Evolutionary conservation across 257 asterid genomes (phyloP), one percentile per base, ranked within the genome.

Genomic region (Buddleja alternifolia): DNA sequence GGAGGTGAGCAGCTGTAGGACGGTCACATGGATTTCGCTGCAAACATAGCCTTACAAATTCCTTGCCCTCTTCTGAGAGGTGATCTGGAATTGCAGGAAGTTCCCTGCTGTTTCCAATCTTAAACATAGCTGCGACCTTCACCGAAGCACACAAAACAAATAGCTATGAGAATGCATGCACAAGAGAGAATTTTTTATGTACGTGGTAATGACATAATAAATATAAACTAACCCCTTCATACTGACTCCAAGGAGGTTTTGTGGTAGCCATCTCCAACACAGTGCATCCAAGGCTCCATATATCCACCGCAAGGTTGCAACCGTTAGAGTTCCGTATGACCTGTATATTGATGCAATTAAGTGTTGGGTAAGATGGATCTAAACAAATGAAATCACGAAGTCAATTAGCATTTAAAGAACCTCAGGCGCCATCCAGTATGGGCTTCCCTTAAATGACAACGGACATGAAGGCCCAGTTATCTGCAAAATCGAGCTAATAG

Each of bases 211-310:
- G 19, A 45, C 53, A 56, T n/a, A 53, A 55, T 17, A 32, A 50
- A 57, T 47, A 71, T 56, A 16, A 53, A 76, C 82, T 53, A 8
- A 85, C 94, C 87, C 86, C 89, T 81, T 83, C 94, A 45, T 77
- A 83, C 53, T 88, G 86, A 76, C 86, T 70, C 84, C 93, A 86
- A 51, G 88, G 92, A 46, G 92, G 86, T 75, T 87, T 80, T 50
- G 90, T 52, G n/a, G 94, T 80, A 62, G 88, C 90, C 96, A 89
- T 89, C 77, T 89, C 92, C 60, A 87, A 55, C 70, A 85, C 77
- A 23, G 91, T 81, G 80, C 96, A 89, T 10, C 92, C 95, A 17
- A 86, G 87, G 84, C 96, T 87, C 95, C 95, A 89, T 69, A 86
- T 75, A 76, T 89, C 96, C 70, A 80, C 92, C n/a, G 87, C 83